A percentile compares a stretch with the other conserved stretches of the same genome.
Conservation (phyloP, 2,329 filamentous ascomycete species). For the Alternaria viburni region DNA sequence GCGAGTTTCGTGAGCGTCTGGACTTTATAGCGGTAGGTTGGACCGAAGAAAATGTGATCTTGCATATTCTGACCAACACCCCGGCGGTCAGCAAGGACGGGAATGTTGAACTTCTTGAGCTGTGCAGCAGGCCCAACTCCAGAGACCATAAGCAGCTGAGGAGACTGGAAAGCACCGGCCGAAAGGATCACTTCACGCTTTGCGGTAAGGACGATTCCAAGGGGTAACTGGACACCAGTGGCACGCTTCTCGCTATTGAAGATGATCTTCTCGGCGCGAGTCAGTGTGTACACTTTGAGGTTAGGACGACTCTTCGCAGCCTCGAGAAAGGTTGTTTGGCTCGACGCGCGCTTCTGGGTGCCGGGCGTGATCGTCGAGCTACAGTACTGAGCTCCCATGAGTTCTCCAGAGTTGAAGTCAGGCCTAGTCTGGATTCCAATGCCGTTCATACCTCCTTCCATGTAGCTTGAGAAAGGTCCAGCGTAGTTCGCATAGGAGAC, state of each 20-base stretch:
- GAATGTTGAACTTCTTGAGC: conserved; percentile 25
- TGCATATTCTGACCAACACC: conserved; percentile 38
- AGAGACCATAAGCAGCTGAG: conserved; percentile 49
- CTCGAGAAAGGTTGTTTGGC: conserved; percentile 11
- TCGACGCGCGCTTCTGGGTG: conserved; percentile 15
- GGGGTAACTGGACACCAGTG: conserved; percentile 24
- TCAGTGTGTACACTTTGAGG: conserved; percentile 37
- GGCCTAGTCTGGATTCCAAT: conserved; percentile 18
- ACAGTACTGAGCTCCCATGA: conserved; percentile 22
- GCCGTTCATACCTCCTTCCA: conserved; percentile 18
- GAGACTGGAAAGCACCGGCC: conserved; percentile 53
- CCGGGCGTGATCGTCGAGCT: conserved; percentile 34
- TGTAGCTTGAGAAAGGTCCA: conserved; percentile 23
- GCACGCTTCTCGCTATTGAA: conserved; percentile 37
- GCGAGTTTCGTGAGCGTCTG: conserved; percentile 25
- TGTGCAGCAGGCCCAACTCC: conserved; percentile 40
- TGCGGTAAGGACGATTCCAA: conserved; percentile 28
- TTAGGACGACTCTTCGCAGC: conserved; percentile 3
- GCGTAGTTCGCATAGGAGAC: conserved; percentile 26
- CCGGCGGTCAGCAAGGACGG: conserved; percentile 22
- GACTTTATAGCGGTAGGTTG: conserved; percentile 25
- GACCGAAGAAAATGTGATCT: conserved; percentile 31
- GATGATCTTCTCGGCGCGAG: conserved; percentile 44
- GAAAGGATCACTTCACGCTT: conserved; percentile 54
- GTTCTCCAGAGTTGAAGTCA: conserved; percentile 26